Evolutionary conservation across 805 yeast genomes (phyloP), one percentile per base, ranked within the genome.

Genomic region (Candida vaughaniae): DNA sequence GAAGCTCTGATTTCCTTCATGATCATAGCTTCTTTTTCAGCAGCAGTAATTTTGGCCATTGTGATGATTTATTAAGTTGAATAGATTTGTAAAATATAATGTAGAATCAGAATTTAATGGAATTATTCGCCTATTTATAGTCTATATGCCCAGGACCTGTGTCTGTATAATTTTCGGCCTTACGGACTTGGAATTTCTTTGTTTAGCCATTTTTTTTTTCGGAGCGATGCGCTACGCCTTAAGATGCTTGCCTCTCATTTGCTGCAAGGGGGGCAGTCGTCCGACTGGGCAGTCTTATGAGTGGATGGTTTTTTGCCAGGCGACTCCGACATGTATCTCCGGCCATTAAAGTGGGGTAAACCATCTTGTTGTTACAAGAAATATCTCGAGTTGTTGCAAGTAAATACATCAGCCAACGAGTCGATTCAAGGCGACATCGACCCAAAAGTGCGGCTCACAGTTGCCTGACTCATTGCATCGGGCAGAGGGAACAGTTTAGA

Each of bases 11-110:
- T 68, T 46, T 67, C 73, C 29, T 57, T 56, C 73, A 68, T 67
- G 47, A 68, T 67, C 46, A 55, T 55, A 43, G 71, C 72, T 58
- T 68, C 73, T 53, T 68, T 68, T 52, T 68, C 72, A 41, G 54
- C 60, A 37, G 72, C 72, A 39, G 67, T 55, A 45, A 56, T 40
- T 47, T 47, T 57, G 38, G 42, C 33, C 39, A 35, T 39, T 11
- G 19, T 39, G 29, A 8, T 23, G 5, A 27, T 14, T 3, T 23
- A 16, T 10, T 23, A 12, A 16, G n/a, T 25, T 17, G 29, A 18
- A 22, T 25, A 12, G 14, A 32, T 9, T 25, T 9, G 12, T 17
- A 18, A 18, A 4, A 16, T 28, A 5, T 22, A 8, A 19, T 14
- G 14, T 9, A 19, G 10, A n/a, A n/a, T n/a, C 14, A 22, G n/a